A percentile compares a stretch with the other conserved stretches of the same genome.
These are phyloP conservation scores for Aristolochia californica DNA, from an alignment of 164 flowering plant species.

Conservation along the genomic window DNA sequence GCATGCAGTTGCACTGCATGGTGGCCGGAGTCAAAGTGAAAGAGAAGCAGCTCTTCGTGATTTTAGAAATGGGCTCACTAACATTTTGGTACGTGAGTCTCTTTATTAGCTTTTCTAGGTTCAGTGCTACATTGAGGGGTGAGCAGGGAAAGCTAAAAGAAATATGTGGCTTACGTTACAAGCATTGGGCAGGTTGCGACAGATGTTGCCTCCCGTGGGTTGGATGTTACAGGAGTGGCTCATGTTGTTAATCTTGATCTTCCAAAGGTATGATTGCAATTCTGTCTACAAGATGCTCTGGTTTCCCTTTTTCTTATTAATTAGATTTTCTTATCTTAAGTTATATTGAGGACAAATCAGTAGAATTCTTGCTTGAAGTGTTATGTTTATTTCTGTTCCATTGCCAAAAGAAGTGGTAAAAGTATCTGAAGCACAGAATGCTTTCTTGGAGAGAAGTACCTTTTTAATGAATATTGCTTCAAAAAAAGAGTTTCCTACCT, in stretches of 20 bases:
- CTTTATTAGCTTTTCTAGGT: not conserved
- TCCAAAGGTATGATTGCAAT: conserved; percentile 45
- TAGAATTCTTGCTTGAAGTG: too few species aligned
- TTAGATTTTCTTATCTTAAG: too few species aligned
- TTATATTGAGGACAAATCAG: too few species aligned
- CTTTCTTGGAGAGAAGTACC: too few species aligned
- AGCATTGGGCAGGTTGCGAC: conserved; percentile 45
- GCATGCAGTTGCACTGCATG: conserved; percentile 63
- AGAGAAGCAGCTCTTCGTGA: conserved; percentile 55
- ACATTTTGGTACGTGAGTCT: conserved; percentile 38
- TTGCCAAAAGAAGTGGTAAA: too few species aligned
- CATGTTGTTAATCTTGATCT: conserved; percentile 67
- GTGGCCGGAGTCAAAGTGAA: conserved; percentile 64
- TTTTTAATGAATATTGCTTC: too few species aligned
- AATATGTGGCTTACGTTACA: not conserved
- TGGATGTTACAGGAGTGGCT: conserved; percentile 62
- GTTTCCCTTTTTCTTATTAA: too few species aligned
- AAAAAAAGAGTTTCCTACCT: not conserved
- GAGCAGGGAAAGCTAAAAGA: too few species aligned
- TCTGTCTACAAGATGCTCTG: not conserved
- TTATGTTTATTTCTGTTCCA: too few species aligned
- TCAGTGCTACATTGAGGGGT: too few species aligned
- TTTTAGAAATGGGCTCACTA: conserved; percentile 47
- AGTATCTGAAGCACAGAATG: too few species aligned
- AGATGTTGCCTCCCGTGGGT: conserved; percentile 72